phyloP scores from a whole-genome alignment of 306 rosid species.

The Leucaena leucocephala region DNA sequence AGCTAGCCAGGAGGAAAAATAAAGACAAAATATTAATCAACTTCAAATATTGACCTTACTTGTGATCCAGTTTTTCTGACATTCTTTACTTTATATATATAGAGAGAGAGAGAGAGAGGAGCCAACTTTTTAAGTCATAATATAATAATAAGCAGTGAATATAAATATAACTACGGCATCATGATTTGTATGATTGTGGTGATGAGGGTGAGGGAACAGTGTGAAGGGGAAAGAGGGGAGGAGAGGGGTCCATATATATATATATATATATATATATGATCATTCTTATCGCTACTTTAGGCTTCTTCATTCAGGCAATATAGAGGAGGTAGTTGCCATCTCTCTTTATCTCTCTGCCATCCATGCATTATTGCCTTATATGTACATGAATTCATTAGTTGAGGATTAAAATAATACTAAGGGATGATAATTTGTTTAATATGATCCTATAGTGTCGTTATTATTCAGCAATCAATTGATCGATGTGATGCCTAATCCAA shows the following conservation, averaged over 20 bases:
- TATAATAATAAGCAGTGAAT: neutral
- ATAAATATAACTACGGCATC: slow-evolving; percentile 3
- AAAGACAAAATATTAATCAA: neutral
- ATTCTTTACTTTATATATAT: neutral
- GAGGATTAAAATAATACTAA: slow-evolving; percentile 1
- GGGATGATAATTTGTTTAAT: slow-evolving; percentile 11
- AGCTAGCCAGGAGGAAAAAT: neutral
- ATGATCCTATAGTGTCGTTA: slow-evolving; percentile 17
- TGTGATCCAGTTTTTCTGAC: neutral
- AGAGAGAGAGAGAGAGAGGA: neutral
- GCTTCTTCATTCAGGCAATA: neutral
- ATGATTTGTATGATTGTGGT: slow-evolving; percentile 26
- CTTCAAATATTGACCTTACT: neutral
- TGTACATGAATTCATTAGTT: neutral
- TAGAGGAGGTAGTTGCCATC: neutral
- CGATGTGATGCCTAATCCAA: slow-evolving; percentile 50
- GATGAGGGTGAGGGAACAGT: slow-evolving; percentile 36
- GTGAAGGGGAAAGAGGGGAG: neutral
- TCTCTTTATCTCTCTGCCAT: slow-evolving; percentile 16
- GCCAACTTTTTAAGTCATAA: neutral
- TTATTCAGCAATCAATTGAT: slow-evolving; percentile 23
- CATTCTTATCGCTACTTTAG: slow-evolving; percentile 29
- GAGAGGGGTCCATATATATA: slow-evolving; percentile 33
- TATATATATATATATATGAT: neutral
- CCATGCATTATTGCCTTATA: slow-evolving; percentile 16